Conservation (phyloP, 2,329 filamentous ascomycete genomes). For the Didymella segeticola region DNA sequence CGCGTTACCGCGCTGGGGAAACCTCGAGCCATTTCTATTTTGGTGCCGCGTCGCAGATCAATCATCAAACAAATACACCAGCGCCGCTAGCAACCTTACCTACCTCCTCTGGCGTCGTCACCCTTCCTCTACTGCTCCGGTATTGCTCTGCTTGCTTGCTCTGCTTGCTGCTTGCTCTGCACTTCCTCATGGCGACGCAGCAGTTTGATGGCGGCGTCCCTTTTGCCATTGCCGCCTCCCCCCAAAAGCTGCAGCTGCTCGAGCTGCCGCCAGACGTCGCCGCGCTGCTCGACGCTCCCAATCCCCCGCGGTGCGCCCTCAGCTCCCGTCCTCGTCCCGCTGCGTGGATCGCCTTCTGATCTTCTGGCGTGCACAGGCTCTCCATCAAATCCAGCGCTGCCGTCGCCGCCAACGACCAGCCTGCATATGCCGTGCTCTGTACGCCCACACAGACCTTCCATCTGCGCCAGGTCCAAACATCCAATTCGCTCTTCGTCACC, state of each 20-base stretch:
- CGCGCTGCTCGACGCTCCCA: conserved; percentile 58
- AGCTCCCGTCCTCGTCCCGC: conserved; percentile 24
- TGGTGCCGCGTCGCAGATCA: conserved; percentile 7
- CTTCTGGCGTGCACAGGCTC: conserved; percentile 36
- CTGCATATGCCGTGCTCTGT: conserved; percentile 64
- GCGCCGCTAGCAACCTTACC: not conserved
- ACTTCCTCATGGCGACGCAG: conserved; percentile 52
- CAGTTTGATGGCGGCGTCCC: conserved; percentile 50
- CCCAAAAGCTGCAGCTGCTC: conserved; percentile 64
- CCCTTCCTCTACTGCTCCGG: not conserved
- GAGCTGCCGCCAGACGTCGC: conserved; percentile 67
- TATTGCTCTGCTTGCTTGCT: no score
- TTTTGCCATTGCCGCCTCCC: conserved; percentile 52
- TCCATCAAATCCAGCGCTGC: conserved; percentile 45
- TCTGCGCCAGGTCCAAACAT: conserved; percentile 69
- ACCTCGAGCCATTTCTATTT: not conserved
- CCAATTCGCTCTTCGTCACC: conserved; percentile 67
- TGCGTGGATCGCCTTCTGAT: conserved; percentile 32
- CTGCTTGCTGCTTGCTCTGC: not conserved
- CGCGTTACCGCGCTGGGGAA: conserved; percentile 1
- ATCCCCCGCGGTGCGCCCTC: conserved; percentile 51
- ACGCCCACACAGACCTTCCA: conserved; percentile 64
- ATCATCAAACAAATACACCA: conserved; percentile 12
- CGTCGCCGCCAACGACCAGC: conserved; percentile 34
- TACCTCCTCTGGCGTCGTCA: not conserved